Base-by-base conservation (phyloP, 441 rosid species). In the Croton setiger region DNA sequence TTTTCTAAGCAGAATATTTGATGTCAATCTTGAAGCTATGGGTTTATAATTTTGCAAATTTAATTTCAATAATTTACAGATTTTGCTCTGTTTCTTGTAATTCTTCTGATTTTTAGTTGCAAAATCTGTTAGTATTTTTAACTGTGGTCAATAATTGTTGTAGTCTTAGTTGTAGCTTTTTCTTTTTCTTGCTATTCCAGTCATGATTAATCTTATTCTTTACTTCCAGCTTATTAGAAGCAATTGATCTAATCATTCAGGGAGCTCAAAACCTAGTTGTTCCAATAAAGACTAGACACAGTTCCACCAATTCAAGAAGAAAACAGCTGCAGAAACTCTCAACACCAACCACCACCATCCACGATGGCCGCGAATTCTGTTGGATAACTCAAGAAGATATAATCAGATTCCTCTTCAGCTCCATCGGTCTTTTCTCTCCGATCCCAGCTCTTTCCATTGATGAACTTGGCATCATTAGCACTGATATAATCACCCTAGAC, bases 361-460 rank as follows among this genome's bases (percentile, higher is more conserved):
- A 81, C 74, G 58, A 83, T 54, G 88, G 85, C 70, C 76, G 68
- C 0, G 92, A 91, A 69, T 94, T 82, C 81, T 94, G 99, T 77
- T 92, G 99, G 99, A 61, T 94, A 48, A 86, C 97, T 31, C 97
- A 90, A 70, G 99, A 95, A 82, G 99, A 95, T 78, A 79, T 92
- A 31, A 75, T 92, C 76, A 68, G 96, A 23, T 95, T 86, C 93
- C 85, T 91, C 59, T 86, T 95, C 10, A 81, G 85, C 75, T 92
- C 88, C 36, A 92, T 95, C 7, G 87, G 85, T 51, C 78, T 85
- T 31, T 91, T 95, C 80, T 86, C 93, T 48, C 95, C 99, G 0
- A 63, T 88, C 66, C 93, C 90, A 0, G 78, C 96, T 0, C 79
- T 77, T 65, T 80, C 96, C 23, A 82, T 92, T 63, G 91, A 87